phyloP scores from a whole-genome alignment of 2,329 filamentous ascomycete species.

The Aureobasidium lini region DNA sequence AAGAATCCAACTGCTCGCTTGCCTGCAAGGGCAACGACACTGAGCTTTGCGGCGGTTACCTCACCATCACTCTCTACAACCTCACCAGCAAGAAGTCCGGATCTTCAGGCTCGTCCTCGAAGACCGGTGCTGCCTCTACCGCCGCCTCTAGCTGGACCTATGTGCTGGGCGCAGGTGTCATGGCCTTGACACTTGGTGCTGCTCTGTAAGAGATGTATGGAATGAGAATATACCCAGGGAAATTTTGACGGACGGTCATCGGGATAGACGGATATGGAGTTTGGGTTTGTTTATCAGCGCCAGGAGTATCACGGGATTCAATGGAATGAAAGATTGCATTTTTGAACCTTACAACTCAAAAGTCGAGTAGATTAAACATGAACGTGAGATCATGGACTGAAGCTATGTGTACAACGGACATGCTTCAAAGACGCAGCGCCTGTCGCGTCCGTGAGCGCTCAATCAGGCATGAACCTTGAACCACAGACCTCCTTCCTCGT shows the following conservation, averaged over 20 bases:
- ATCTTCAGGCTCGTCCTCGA: background rate
- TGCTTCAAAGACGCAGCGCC: no score
- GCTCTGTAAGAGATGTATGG: background rate
- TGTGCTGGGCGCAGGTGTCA: background rate
- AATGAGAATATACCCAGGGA: background rate
- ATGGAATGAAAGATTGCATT: no score
- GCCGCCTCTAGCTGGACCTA: background rate
- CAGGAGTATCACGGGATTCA: background rate
- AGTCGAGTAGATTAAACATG: no score
- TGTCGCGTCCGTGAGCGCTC: background rate
- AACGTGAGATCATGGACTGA: background rate
- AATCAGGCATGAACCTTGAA: background rate
- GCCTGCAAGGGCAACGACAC: conserved; percentile 48
- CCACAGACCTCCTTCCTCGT: background rate
- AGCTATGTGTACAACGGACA: background rate
- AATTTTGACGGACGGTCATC: background rate
- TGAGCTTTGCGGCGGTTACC: conserved; percentile 47
- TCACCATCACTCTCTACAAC: conserved; percentile 30
- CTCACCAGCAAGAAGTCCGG: conserved; percentile 17
- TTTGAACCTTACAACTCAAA: no score
- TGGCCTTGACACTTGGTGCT: conserved; percentile 2
- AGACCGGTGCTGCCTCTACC: background rate
- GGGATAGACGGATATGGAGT: background rate
- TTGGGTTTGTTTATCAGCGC: background rate
- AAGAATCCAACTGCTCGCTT: conserved; percentile 44